Percentiles rank a stretch among this genome's conserved stretches.
Conservation (phyloP, 1,139 yeast species). For the Zygosaccharomyces sapae region DNA sequence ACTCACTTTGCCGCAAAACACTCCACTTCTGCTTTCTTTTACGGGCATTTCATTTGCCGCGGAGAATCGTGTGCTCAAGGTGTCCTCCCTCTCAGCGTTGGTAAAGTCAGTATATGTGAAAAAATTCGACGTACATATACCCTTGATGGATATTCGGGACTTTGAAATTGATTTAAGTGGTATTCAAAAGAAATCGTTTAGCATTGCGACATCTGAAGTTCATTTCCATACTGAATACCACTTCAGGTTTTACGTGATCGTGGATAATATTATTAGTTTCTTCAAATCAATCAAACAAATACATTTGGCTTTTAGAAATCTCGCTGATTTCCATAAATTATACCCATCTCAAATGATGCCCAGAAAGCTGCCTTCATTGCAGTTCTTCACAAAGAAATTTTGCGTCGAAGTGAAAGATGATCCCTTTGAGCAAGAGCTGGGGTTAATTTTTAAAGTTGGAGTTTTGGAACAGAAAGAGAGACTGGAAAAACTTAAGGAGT, state of each 20-base stretch:
- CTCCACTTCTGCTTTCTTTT: slow-evolving; percentile 21
- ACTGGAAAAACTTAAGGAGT: slow-evolving; percentile 50
- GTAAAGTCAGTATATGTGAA: slow-evolving; percentile 32
- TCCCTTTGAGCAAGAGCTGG: slow-evolving; percentile 76
- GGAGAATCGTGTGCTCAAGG: slow-evolving; percentile 6
- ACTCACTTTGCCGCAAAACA: slow-evolving; percentile 26
- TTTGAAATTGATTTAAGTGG: slow-evolving; percentile 14
- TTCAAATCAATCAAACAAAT: slow-evolving; percentile 59
- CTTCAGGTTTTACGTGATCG: slow-evolving; percentile 58
- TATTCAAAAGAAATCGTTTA: slow-evolving; percentile 7
- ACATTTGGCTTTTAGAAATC: slow-evolving; percentile 45
- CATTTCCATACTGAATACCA: slow-evolving; percentile 42
- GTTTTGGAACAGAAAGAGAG: slow-evolving; percentile 62
- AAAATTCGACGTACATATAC: slow-evolving; percentile 21
- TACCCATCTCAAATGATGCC: slow-evolving; percentile 45
- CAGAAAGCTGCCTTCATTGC: slow-evolving; percentile 49
- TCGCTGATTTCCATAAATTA: slow-evolving; percentile 40
- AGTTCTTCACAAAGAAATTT: slow-evolving; percentile 47
- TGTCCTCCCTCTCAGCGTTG: slow-evolving; percentile 17
- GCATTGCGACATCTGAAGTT: slow-evolving; percentile 18
- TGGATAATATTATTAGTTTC: slow-evolving; percentile 61
- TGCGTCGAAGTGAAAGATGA: slow-evolving; percentile 49
- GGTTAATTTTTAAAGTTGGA: slow-evolving; percentile 69
- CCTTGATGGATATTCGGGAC: slow-evolving; percentile 21
- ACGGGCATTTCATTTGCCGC: slow-evolving; percentile 12